These are phyloP conservation scores for Phytophthora pisi DNA, from an alignment of 352 stramenopile species.

Conservation along the genomic window DNA sequence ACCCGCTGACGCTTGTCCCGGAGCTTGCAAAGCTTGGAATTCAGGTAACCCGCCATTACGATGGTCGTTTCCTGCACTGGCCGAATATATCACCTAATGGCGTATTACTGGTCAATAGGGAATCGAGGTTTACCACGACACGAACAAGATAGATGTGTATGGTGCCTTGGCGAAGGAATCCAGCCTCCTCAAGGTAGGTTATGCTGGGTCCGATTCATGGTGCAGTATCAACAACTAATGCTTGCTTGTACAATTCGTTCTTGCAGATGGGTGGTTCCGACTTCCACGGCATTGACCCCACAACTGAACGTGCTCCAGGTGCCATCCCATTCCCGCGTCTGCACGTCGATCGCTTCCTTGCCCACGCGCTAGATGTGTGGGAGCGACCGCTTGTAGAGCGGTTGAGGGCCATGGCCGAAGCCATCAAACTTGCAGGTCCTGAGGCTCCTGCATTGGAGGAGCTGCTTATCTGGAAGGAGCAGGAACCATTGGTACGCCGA, in stretches of 20 bases:
- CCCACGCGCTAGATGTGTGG: slow-evolving; percentile 73
- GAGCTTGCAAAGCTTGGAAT: slow-evolving; percentile 76
- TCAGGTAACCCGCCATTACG: slow-evolving; percentile 43
- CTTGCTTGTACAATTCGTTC: slow-evolving; percentile 1
- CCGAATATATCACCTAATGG: slow-evolving; percentile 1
- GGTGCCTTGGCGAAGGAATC: slow-evolving; percentile 76
- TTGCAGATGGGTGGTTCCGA: slow-evolving; percentile 78
- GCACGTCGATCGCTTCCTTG: slow-evolving; percentile 76
- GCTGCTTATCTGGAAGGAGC: slow-evolving; percentile 64
- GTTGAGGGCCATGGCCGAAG: slow-evolving; percentile 42
- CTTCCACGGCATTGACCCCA: slow-evolving; percentile 83
- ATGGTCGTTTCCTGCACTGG: neutral
- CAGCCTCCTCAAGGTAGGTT: slow-evolving; percentile 58
- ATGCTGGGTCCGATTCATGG: slow-evolving; percentile 2
- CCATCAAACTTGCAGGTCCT: slow-evolving; percentile 18
- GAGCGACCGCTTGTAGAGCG: slow-evolving; percentile 57
- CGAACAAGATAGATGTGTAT: slow-evolving; percentile 85
- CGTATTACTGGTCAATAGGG: slow-evolving; percentile 43
- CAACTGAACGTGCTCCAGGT: slow-evolving; percentile 70
- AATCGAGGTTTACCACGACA: slow-evolving; percentile 85
- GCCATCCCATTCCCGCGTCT: slow-evolving; percentile 76
- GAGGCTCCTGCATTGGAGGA: slow-evolving; percentile 26
- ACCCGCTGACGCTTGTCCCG: slow-evolving; percentile 72
- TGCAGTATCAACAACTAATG: neutral
- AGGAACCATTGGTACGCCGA: slow-evolving; percentile 38